phyloP scores from a whole-genome alignment of 768 basidiomycete species.

The Termitomyces sp. region DNA sequence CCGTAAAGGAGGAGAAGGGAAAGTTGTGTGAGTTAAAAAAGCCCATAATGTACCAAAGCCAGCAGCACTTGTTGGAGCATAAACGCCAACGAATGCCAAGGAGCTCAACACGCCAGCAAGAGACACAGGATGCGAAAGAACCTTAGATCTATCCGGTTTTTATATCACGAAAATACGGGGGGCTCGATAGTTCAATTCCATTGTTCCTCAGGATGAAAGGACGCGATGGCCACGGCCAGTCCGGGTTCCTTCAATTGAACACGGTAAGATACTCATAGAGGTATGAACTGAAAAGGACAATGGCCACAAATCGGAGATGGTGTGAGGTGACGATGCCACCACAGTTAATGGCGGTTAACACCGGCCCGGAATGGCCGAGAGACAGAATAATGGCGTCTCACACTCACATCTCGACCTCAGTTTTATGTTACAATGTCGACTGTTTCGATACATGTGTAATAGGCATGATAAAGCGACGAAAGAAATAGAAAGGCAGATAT shows the following conservation, averaged over 20 bases:
- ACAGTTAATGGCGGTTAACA: not conserved
- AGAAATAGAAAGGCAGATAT: conserved; percentile 15
- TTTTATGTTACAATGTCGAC: conserved; percentile 9
- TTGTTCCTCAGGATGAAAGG: not conserved
- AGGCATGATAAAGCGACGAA: conserved; percentile 13
- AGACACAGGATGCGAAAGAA: not conserved
- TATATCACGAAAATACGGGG: not conserved
- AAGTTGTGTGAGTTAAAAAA: conserved; percentile 6
- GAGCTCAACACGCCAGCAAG: not conserved
- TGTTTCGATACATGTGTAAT: conserved; percentile 11
- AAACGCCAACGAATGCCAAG: not conserved
- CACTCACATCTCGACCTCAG: too few species aligned
- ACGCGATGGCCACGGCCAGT: not conserved
- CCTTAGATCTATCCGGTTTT: not conserved
- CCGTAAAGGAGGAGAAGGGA: conserved; percentile 8
- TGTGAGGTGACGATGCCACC: not conserved
- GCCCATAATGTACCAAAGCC: not conserved
- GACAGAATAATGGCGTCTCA: not conserved
- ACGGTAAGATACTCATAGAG: not conserved
- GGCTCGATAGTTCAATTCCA: not conserved
- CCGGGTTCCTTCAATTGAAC: not conserved
- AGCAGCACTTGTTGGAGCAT: not conserved
- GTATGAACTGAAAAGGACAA: not conserved
- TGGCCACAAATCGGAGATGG: not conserved
- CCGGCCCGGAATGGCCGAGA: not conserved